phyloP scores from a whole-genome alignment of 2,329 filamentous ascomycete species.

The Colletotrichum noveboracense region DNA sequence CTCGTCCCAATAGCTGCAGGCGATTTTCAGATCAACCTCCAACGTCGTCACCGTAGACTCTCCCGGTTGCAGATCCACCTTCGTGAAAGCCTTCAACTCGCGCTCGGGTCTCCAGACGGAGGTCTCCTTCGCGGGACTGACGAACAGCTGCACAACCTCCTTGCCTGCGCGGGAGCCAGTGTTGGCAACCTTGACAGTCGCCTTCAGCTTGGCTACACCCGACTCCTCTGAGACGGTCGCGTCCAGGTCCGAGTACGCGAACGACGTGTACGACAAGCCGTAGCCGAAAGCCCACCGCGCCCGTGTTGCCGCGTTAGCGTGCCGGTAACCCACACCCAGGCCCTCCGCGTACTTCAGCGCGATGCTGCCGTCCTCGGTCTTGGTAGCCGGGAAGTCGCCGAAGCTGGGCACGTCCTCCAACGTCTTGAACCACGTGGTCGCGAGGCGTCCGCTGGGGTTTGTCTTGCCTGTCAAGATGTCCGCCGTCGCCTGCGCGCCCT shows the following conservation, averaged over 20 bases:
- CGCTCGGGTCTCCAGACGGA: conserved; percentile 14
- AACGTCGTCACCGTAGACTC: neutral
- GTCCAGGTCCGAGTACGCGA: neutral
- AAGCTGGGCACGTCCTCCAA: conserved; percentile 18
- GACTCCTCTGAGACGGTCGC: conserved; percentile 16
- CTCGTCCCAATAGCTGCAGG: conserved; percentile 19
- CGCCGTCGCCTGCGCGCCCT: conserved; percentile 17
- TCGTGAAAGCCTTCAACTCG: conserved; percentile 23
- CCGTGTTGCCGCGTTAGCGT: conserved; percentile 1
- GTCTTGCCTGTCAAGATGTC: conserved; percentile 13
- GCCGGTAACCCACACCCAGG: conserved; percentile 3
- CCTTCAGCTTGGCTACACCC: conserved; percentile 25
- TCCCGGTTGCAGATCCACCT: neutral
- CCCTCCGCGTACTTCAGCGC: neutral
- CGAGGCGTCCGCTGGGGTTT: conserved; percentile 17
- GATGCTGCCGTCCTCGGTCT: neutral
- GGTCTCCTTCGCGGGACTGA: conserved; percentile 22
- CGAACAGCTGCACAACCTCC: conserved; percentile 34
- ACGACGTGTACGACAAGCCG: conserved; percentile 15
- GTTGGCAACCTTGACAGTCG: conserved; percentile 51
- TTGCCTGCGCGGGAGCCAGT: conserved; percentile 27
- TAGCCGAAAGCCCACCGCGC: conserved; percentile 8
- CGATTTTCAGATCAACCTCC: conserved; percentile 9
- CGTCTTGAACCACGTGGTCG: conserved; percentile 19
- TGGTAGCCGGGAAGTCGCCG: conserved; percentile 13